phyloP scores from a whole-genome alignment of 768 basidiomycete species.

The Tricholoma matsutake region DNA sequence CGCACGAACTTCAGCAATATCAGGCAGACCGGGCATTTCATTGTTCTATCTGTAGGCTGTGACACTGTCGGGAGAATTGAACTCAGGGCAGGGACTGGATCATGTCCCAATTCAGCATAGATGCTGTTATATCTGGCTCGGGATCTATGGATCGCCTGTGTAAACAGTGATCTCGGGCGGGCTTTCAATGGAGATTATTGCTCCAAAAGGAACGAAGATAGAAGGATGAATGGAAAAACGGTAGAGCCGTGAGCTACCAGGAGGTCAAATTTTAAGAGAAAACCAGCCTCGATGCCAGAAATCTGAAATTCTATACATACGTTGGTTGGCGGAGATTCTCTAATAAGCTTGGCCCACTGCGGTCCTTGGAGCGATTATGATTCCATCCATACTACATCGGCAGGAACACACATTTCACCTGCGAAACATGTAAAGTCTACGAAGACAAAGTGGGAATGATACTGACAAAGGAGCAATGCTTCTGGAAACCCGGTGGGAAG shows the following conservation, averaged over 20 bases:
- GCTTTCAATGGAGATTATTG: background rate
- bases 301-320: too few relatives aligned
- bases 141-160: background rate
- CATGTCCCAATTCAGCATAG: background rate
- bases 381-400: too few relatives aligned
- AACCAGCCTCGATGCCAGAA: background rate
- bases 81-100: background rate
- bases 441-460: background rate
- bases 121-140: background rate
- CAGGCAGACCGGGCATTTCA: background rate
- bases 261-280: background rate
- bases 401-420: too few relatives aligned
- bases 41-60: too few relatives aligned
- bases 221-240: background rate
- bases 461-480: background rate
- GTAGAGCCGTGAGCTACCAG: background rate
- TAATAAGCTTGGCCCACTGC: background rate
- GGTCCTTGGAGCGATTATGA: too few relatives aligned
- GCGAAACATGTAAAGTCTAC: background rate
- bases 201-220: background rate
- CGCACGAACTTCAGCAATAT: too few relatives aligned
- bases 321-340: background rate
- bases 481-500: background rate
- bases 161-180: background rate
- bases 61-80: background rate